Evolutionary conservation across 2,329 filamentous ascomycete genomes (phyloP).

Genomic region (Colletotrichum horii): DNA sequence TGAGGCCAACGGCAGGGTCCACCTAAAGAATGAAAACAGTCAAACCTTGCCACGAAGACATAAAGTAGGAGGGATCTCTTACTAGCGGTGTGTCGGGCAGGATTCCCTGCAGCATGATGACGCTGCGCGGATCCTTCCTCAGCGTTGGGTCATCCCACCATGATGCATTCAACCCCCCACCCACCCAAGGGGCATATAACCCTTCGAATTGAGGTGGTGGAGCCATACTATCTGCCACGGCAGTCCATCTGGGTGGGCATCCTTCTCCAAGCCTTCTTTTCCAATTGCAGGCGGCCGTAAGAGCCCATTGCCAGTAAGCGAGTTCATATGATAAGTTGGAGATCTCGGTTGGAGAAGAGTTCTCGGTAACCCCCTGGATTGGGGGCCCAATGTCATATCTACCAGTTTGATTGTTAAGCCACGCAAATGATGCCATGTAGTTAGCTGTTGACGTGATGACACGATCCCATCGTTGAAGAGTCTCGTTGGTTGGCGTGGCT

Average conservation of each 20-base stretch:
- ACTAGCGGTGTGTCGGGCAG: constrained; percentile 39
- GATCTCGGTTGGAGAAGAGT: constrained; percentile 60
- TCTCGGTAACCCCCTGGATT: constrained; percentile 55
- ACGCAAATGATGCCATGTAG: constrained; percentile 65
- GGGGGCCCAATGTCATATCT: constrained; percentile 55
- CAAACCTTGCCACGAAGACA: background rate
- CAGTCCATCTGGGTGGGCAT: constrained; percentile 49
- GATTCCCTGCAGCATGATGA: constrained; percentile 48
- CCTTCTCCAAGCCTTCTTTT: constrained; percentile 48
- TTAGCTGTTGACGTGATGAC: constrained; percentile 57
- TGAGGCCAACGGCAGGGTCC: constrained; percentile 35
- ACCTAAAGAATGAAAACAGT: constrained; percentile 23
- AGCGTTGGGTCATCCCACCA: constrained; percentile 44
- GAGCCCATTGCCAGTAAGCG: constrained; percentile 67
- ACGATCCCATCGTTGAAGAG: constrained; percentile 56
- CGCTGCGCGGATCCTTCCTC: constrained; percentile 45
- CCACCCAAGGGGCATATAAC: constrained; percentile 52
- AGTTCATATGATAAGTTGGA: constrained; percentile 64
- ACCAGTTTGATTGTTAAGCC: constrained; percentile 53
- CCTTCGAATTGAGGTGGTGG: constrained; percentile 53
- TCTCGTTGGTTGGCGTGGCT: constrained; percentile 31
- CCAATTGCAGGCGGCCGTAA: constrained; percentile 59
- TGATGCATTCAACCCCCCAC: constrained; percentile 53
- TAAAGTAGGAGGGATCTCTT: background rate
- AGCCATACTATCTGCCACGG: constrained; percentile 55